Evolutionary conservation across 306 rosid species (phyloP).

Genomic region (Canavalia ensiformis): DNA sequence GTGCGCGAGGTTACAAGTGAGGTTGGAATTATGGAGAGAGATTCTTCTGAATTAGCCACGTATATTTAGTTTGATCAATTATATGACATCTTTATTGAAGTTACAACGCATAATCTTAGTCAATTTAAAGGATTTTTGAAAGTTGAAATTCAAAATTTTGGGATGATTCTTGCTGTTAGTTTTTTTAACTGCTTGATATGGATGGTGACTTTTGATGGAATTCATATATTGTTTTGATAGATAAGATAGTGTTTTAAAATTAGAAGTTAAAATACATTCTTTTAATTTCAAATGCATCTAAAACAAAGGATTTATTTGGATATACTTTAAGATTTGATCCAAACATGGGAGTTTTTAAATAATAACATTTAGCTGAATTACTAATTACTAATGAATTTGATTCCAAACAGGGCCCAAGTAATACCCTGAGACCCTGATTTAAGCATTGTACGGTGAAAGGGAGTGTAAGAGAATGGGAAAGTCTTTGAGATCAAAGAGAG

Average conservation of each 20-base stretch:
- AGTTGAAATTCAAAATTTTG: neutral
- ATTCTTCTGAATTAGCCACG: too few relatives aligned
- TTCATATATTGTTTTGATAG: neutral
- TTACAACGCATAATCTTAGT: neutral
- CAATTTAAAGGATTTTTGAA: neutral
- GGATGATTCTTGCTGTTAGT: neutral
- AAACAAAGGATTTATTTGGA: neutral
- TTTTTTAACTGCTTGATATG: neutral
- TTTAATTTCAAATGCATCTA: neutral
- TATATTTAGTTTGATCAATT: neutral
- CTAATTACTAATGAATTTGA: neutral
- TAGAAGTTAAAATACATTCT: neutral
- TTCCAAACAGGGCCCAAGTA: constrained; percentile 17
- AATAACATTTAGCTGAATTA: neutral
- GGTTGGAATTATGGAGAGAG: too few relatives aligned
- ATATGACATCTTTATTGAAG: neutral
- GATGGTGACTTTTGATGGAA: neutral
- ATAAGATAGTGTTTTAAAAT: neutral
- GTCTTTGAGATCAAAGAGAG: constrained; percentile 87
- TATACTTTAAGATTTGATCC: neutral
- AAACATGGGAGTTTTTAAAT: neutral
- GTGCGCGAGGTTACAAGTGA: too few relatives aligned
- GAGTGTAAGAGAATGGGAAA: constrained; percentile 71
- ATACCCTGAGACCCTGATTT: constrained; percentile 11
- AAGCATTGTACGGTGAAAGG: neutral